These are phyloP conservation scores for Lecanicillium sp. DNA, from an alignment of 2,329 filamentous ascomycete genomes.

Conservation along the genomic window DNA sequence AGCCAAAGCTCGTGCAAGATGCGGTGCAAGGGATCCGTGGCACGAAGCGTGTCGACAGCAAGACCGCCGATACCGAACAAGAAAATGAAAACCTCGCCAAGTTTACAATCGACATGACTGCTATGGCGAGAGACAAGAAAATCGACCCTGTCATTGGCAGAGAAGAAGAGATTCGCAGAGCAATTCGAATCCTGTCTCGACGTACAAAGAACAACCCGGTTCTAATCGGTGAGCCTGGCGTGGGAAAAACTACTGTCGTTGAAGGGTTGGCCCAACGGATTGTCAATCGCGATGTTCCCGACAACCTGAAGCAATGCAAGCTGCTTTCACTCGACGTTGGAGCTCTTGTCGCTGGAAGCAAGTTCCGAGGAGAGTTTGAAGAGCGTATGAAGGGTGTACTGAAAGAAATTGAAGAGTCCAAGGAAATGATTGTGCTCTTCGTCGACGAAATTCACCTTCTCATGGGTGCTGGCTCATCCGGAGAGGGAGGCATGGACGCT, in stretches of 20 bases:
- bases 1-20: constrained; percentile 79
- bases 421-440: constrained; percentile 95
- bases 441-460: constrained; percentile 98
- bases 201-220: constrained; percentile 99
- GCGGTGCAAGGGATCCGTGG: constrained; percentile 90
- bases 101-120: constrained; percentile 98
- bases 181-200: constrained; percentile 83
- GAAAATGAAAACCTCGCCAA: constrained; percentile 96
- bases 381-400: constrained; percentile 98
- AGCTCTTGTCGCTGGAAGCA: constrained; percentile 90
- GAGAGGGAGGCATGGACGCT: constrained; percentile 97
- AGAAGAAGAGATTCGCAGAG: constrained; percentile 90
- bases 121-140: constrained; percentile 92
- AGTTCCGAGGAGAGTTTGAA: constrained; percentile 97
- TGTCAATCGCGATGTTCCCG: constrained; percentile 91
- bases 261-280: constrained; percentile 94
- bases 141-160: constrained; percentile 95
- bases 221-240: constrained; percentile 94
- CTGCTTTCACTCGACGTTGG: constrained; percentile 93
- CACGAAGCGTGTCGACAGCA: constrained; percentile 88
- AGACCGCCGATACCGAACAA: constrained; percentile 85
- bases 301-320: constrained; percentile 89
- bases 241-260: constrained; percentile 96
- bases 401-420: constrained; percentile 91
- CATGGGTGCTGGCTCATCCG: constrained; percentile 92